Conservation (phyloP, 2,329 filamentous ascomycete genomes). For the Nemania sp. region DNA sequence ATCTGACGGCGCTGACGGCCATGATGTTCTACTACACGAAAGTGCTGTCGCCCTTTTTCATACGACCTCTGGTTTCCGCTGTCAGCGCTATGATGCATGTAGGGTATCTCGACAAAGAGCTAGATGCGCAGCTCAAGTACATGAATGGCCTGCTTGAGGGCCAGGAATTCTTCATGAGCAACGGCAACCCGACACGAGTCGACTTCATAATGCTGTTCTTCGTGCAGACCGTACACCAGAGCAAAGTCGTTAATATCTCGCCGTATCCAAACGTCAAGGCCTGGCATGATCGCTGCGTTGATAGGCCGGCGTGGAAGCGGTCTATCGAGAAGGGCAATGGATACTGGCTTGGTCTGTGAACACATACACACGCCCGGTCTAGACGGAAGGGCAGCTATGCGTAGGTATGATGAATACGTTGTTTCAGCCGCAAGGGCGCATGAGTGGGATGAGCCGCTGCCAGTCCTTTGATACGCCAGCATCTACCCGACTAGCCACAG, state of each 20-base stretch:
- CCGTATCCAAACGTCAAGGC: slow-evolving; percentile 26
- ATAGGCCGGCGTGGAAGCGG: slow-evolving; percentile 27
- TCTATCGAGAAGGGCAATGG: slow-evolving; percentile 30
- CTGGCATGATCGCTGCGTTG: slow-evolving; percentile 25
- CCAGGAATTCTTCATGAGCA: slow-evolving; percentile 27
- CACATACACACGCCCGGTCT: not conserved
- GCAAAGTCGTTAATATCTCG: slow-evolving; percentile 23
- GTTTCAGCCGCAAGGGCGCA: too few species aligned
- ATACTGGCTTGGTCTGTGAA: slow-evolving; percentile 13
- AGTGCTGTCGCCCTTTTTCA: slow-evolving; percentile 23
- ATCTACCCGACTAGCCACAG: too few species aligned
- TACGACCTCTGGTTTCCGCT: slow-evolving; percentile 18
- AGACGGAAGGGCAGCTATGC: not conserved
- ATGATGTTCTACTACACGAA: slow-evolving; percentile 19
- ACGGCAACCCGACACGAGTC: slow-evolving; percentile 23
- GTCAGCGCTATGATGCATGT: slow-evolving; percentile 21
- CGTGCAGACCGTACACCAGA: slow-evolving; percentile 15
- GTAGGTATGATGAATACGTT: too few species aligned
- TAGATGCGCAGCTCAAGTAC: slow-evolving; percentile 22
- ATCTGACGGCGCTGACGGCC: slow-evolving; percentile 12
- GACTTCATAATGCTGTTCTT: slow-evolving; percentile 29
- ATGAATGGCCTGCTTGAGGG: slow-evolving; percentile 16
- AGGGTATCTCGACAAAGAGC: slow-evolving; percentile 25
- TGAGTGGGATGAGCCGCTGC: not conserved
- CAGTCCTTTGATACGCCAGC: not conserved